A percentile compares a stretch with the other conserved stretches of the same genome.
These are phyloP conservation scores for Rhododendron ferrugineum DNA, from an alignment of 148 eudicot genomes.

Conservation along the genomic window DNA sequence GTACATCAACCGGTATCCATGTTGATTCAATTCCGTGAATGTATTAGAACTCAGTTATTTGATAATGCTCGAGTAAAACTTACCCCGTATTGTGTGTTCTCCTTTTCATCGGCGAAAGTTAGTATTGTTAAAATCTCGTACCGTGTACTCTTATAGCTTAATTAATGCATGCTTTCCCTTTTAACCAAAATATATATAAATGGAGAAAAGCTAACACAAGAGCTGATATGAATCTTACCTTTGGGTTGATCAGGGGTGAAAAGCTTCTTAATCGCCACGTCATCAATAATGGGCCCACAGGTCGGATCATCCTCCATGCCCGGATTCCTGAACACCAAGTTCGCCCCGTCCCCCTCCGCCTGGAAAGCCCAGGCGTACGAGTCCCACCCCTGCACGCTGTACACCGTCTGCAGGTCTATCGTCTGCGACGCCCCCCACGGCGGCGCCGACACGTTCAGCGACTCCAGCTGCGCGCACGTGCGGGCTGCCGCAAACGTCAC, in stretches of 20 bases:
- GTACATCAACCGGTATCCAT: no score
- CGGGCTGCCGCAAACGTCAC: slow-evolving; percentile 94
- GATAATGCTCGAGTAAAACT: no score
- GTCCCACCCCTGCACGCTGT: slow-evolving; percentile 97
- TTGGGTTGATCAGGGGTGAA: slow-evolving; percentile 61
- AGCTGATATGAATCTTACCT: slow-evolving; percentile 30
- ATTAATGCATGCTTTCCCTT: no score
- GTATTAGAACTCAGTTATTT: no score
- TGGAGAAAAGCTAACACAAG: no score
- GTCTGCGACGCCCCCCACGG: slow-evolving; percentile 45
- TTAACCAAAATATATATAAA: no score
- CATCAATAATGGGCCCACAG: slow-evolving; percentile 95
- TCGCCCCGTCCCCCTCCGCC: slow-evolving; percentile 49
- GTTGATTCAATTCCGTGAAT: no score
- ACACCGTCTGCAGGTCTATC: slow-evolving; percentile 82
- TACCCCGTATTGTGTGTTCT: no score
- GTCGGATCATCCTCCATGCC: slow-evolving; percentile 98
- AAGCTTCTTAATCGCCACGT: slow-evolving; percentile 85
- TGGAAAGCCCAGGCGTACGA: slow-evolving; percentile 88
- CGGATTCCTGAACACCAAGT: slow-evolving; percentile 59
- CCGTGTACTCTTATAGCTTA: no score
- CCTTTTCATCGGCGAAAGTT: no score
- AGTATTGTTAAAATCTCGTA: no score
- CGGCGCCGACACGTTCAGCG: slow-evolving; percentile 80
- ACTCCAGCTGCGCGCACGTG: slow-evolving; percentile 96